Evolutionary conservation across 1,284 basidiomycete species (phyloP), one percentile per base, ranked within the genome.

Genomic region (Rugosomyces carneus): DNA sequence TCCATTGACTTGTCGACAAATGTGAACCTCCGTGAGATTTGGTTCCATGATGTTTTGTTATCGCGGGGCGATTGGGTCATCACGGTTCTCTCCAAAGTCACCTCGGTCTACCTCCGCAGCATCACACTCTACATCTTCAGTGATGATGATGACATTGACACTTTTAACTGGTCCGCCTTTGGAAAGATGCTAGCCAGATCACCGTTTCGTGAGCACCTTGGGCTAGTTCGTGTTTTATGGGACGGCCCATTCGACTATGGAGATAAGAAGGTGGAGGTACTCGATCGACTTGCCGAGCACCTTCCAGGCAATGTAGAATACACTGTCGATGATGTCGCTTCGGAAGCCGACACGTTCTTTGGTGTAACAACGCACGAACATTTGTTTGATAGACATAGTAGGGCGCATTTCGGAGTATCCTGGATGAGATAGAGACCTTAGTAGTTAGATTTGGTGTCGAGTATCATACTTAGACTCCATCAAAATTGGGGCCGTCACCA

Each of bases 31-130:
- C 41, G 44, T 29, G 34, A 37, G 34, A 16, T 52, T 32, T 52
- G 50, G 50, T 52, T 52, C 21, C 47, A 52, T 8, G 39, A 46
- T 32, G 31, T 48, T 8, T 29, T 37, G 2, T n/a, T 41, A 19
- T 45, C 41, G 15, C 31, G 24, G 15, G 36, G 36, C 16, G 15
- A 32, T 5, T 49, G 50, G 50, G 42, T 49, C 7, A 24, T 35
- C n/a, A 35, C 15, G 23, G 40, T 18, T 8, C 47, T 49, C 2
- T 19, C 32, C 8, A 37, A 31, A 20, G 24, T 52, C 16, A 43
- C 40, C 10, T 52, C 50, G 18, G 23, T 38, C 19, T 32, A 48
- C 39, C 35, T 52, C 7, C 37, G 44, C 32, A 52, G 39, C 11
- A 49, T 52, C 37, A 46, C 47, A 1, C 37, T 51, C 13, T 29